A percentile compares a stretch with the other conserved stretches of the same genome.
Evolutionary conservation across 1,139 yeast genomes (phyloP).

Genomic region (Suhomyces atakaporum): DNA sequence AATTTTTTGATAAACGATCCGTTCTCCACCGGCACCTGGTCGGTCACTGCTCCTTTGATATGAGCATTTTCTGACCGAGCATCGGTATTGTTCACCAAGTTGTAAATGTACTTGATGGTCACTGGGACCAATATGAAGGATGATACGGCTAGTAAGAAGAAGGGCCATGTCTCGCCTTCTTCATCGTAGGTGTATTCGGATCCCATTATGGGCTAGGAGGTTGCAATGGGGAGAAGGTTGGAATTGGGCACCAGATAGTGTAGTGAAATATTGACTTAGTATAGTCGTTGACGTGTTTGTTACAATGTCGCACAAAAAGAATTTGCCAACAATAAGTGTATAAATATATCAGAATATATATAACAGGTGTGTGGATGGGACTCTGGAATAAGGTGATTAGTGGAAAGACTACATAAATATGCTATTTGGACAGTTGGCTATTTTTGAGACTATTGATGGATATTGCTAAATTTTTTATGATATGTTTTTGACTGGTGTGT

Average conservation of each 20-base stretch:
- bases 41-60: constrained; percentile 37
- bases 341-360: too few relatives aligned
- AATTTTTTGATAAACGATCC: constrained; percentile 42
- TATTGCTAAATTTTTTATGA: too few relatives aligned
- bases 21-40: constrained; percentile 43
- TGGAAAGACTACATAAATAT: too few relatives aligned
- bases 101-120: constrained; percentile 51
- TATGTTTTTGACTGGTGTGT: too few relatives aligned
- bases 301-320: constrained; percentile 13
- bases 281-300: constrained; percentile 12
- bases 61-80: constrained; percentile 25
- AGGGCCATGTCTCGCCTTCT: constrained; percentile 94
- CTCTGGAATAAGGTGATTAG: too few relatives aligned
- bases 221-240: background rate
- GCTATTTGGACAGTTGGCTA: too few relatives aligned
- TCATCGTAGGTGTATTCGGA: constrained; percentile 82
- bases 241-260: too few relatives aligned
- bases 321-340: constrained; percentile 1
- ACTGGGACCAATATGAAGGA: constrained; percentile 64
- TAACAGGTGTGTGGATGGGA: too few relatives aligned
- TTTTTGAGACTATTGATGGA: too few relatives aligned
- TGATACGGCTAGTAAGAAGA: constrained; percentile 76
- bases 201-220: constrained; percentile 20
- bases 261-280: too few relatives aligned
- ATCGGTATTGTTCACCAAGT: constrained; percentile 25